Evolutionary conservation across 1,284 basidiomycete genomes (phyloP), one percentile per base, ranked within the genome.

Genomic region (Bjerkandera adusta): DNA sequence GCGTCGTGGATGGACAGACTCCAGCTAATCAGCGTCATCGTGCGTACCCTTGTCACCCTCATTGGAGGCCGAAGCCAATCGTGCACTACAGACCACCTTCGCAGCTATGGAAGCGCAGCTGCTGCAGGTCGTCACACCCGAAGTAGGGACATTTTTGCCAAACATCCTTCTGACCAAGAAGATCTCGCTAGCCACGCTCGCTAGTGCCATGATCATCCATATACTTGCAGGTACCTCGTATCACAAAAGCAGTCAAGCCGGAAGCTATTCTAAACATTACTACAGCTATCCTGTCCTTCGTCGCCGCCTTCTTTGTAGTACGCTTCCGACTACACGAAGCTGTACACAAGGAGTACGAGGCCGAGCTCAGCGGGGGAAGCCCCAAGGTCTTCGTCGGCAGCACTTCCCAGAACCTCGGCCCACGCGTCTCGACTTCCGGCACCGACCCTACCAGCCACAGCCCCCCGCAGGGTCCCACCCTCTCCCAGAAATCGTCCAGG

Each of bases 21-120:
- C 36, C 64, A 61, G 48, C 54, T 62, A 10, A 59, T 60, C 42
- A 60, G 57, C 15, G 55, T 65, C 20, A 54, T 61, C 11, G 66
- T 66, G 35, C 51, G 62, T 37, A n/a, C 3, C 35, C 29, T 16
- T 16, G 15, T 29, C 25, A 13, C n/a, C n/a, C n/a, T n/a, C n/a
- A n/a, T n/a, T n/a, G n/a, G n/a, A n/a, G n/a, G n/a, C n/a, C n/a
- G n/a, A n/a, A n/a, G n/a, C n/a, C n/a, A n/a, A n/a, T n/a, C n/a
- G n/a, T n/a, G n/a, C n/a, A n/a, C n/a, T n/a, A n/a, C 24, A 71
- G 69, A 66, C 68, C 0, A 65, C 65, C 7, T 71, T 69, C 47
- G 65, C 67, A 3, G 62, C 64, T 13, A 63, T 68, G 36, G 67
- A 71, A 54, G 57, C 63, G 15, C 58, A 67, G 35, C 42, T 69